Conservation (phyloP, 768 basidiomycete species). For the Boletus tomentosulus region DNA sequence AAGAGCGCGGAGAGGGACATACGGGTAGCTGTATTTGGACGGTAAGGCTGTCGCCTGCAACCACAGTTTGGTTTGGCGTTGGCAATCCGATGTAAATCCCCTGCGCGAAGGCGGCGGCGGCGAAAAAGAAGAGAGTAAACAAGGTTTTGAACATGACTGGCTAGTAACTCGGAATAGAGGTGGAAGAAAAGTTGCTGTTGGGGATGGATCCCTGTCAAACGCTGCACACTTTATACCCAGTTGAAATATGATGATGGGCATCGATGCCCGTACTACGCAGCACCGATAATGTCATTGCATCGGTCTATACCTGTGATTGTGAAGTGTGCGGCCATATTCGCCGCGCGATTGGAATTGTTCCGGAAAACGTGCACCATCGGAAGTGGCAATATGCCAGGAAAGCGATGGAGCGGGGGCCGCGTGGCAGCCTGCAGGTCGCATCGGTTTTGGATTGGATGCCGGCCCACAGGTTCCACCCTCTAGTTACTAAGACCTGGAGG, state of each 20-base stretch:
- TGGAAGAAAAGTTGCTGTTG: background rate
- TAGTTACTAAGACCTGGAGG: background rate
- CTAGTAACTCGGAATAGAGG: background rate
- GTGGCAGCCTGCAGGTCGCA: background rate
- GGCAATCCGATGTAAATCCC: conserved; percentile 39
- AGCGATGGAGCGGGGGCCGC: background rate
- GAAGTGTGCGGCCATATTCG: background rate
- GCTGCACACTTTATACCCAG: conserved; percentile 5
- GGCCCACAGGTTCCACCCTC: background rate
- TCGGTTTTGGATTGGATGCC: background rate
- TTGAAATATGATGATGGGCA: background rate
- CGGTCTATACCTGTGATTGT: background rate
- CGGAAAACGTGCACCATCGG: background rate
- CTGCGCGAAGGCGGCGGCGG: conserved; percentile 40
- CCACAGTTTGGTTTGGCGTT: conserved; percentile 21
- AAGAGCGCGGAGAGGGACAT: conserved; percentile 11
- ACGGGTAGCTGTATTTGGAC: conserved; percentile 50
- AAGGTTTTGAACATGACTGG: conserved; percentile 17
- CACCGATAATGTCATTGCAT: background rate
- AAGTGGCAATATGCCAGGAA: background rate
- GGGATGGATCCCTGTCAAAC: background rate
- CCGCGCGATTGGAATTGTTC: background rate
- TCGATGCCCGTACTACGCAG: conserved; percentile 3
- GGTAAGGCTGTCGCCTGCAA: conserved; percentile 35
- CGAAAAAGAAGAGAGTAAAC: conserved; percentile 24